phyloP scores from a whole-genome alignment of 768 basidiomycete species.

The Mycena galopus region DNA sequence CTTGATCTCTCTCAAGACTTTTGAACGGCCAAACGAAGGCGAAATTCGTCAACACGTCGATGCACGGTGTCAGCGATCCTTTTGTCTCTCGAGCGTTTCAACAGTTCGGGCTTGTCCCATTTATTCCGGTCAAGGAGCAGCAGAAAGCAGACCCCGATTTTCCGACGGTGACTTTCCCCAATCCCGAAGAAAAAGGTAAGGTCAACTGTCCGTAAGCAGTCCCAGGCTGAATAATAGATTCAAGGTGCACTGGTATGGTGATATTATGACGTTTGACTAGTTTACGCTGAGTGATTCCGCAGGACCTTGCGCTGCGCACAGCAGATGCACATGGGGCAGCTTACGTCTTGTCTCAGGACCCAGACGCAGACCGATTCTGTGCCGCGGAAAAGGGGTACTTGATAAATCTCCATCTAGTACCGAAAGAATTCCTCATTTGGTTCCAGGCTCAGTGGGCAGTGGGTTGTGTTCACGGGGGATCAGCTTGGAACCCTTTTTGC shows the following conservation, averaged over 20 bases:
- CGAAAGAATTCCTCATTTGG: slow-evolving; percentile 20
- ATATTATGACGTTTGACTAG: neutral
- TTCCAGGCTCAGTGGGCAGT: slow-evolving; percentile 63
- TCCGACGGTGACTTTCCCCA: slow-evolving; percentile 87
- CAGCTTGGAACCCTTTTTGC: slow-evolving; percentile 76
- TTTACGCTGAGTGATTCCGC: neutral
- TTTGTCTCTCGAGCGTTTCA: slow-evolving; percentile 72
- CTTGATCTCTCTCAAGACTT: slow-evolving; percentile 38
- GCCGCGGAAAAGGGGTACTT: slow-evolving; percentile 78
- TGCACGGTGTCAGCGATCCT: slow-evolving; percentile 89
- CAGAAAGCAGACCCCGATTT: slow-evolving; percentile 86
- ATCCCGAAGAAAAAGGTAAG: slow-evolving; percentile 90
- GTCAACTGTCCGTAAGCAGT: slow-evolving; percentile 22
- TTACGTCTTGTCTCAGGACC: slow-evolving; percentile 91
- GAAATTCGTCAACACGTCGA: slow-evolving; percentile 87
- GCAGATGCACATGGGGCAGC: slow-evolving; percentile 65
- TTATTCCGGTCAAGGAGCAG: slow-evolving; percentile 75
- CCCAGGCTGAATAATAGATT: slow-evolving; percentile 41
- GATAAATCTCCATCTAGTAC: slow-evolving; percentile 2
- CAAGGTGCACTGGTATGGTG: slow-evolving; percentile 57
- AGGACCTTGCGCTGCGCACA: slow-evolving; percentile 77
- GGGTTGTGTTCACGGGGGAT: slow-evolving; percentile 86
- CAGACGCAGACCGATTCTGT: slow-evolving; percentile 87
- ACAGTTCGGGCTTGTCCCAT: slow-evolving; percentile 69
- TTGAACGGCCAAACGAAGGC: slow-evolving; percentile 55